Conservation (phyloP, 1,139 yeast genomes). For the Debaryomyces nepalensis region DNA sequence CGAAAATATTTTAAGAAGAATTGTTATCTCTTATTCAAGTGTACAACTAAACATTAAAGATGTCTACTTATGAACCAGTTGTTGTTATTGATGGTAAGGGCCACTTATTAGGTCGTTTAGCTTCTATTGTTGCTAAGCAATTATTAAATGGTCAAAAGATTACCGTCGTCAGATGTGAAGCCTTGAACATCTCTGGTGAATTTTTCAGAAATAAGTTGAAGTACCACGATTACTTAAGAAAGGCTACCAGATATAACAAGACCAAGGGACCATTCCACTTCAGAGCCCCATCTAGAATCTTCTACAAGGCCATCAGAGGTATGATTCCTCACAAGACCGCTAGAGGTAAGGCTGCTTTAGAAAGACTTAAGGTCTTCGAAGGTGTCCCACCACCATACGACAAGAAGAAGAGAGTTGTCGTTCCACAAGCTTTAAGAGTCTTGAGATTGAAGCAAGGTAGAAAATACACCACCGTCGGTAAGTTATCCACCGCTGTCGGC, state of each 20-base stretch:
- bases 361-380: slow-evolving; percentile 98
- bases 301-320: slow-evolving; percentile 99
- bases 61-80: slow-evolving; percentile 96
- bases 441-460: slow-evolving; percentile 99
- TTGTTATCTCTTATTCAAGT: slow-evolving; percentile 8
- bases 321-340: slow-evolving; percentile 99
- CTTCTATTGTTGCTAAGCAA: slow-evolving; percentile 98
- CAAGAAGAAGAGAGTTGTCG: slow-evolving; percentile 99
- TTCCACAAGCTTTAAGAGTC: slow-evolving; percentile 99
- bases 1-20: slow-evolving; percentile 8
- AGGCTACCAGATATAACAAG: slow-evolving; percentile 98
- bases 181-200: slow-evolving; percentile 98
- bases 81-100: slow-evolving; percentile 99
- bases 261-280: slow-evolving; percentile 99
- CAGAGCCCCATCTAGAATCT: slow-evolving; percentile 99
- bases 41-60: slow-evolving; percentile 27
- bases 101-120: slow-evolving; percentile 99
- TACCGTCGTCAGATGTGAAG: slow-evolving; percentile 97
- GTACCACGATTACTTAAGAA: slow-evolving; percentile 99
- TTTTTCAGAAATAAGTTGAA: slow-evolving; percentile 99
- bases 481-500: slow-evolving; percentile 96
- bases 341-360: slow-evolving; percentile 99
- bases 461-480: slow-evolving; percentile 98
- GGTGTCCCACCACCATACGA: slow-evolving; percentile 99
- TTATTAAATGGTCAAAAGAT: slow-evolving; percentile 97